A percentile compares a stretch with the other conserved stretches of the same genome.
phyloP scores from a whole-genome alignment of 2,329 filamentous ascomycete genomes.

The Pseudocercospora cruenta region DNA sequence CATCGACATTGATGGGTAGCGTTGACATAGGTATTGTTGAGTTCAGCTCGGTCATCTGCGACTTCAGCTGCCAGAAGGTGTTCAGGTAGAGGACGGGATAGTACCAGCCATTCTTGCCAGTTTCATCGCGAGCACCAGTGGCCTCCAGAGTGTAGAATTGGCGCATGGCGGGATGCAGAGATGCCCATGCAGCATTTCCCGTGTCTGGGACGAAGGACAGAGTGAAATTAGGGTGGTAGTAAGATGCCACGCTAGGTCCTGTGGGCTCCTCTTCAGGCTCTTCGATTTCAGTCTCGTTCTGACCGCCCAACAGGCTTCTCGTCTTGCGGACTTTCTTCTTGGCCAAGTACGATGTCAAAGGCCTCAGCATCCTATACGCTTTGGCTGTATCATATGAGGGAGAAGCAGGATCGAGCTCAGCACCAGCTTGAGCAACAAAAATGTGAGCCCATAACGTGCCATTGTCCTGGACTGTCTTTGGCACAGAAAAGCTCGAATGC shows the following conservation, averaged over 20 bases:
- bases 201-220: slow-evolving; percentile 82
- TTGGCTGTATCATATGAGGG: slow-evolving; percentile 72
- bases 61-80: slow-evolving; percentile 94
- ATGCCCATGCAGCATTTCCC: slow-evolving; percentile 68
- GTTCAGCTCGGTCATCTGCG: slow-evolving; percentile 89
- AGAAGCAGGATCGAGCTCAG: slow-evolving; percentile 73
- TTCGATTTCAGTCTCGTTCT: slow-evolving; percentile 49
- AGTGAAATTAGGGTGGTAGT: slow-evolving; percentile 94
- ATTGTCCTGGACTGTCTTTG: slow-evolving; percentile 81
- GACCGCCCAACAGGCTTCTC: slow-evolving; percentile 72
- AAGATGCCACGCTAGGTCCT: slow-evolving; percentile 75
- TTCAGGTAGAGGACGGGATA: slow-evolving; percentile 89
- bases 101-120: slow-evolving; percentile 91
- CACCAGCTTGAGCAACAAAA: slow-evolving; percentile 78
- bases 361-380: slow-evolving; percentile 82
- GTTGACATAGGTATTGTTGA: slow-evolving; percentile 86
- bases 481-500: slow-evolving; percentile 76
- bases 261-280: slow-evolving; percentile 54
- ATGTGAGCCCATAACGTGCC: slow-evolving; percentile 95
- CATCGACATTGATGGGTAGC: slow-evolving; percentile 78
- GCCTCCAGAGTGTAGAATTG: slow-evolving; percentile 80
- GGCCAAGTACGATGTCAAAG: slow-evolving; percentile 84
- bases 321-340: slow-evolving; percentile 91
- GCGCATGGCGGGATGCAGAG: slow-evolving; percentile 72
- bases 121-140: slow-evolving; percentile 78